A percentile compares a stretch with the other conserved stretches of the same genome.
Evolutionary conservation across 257 asterid species (phyloP).

Genomic region (Scutellaria galericulata): DNA sequence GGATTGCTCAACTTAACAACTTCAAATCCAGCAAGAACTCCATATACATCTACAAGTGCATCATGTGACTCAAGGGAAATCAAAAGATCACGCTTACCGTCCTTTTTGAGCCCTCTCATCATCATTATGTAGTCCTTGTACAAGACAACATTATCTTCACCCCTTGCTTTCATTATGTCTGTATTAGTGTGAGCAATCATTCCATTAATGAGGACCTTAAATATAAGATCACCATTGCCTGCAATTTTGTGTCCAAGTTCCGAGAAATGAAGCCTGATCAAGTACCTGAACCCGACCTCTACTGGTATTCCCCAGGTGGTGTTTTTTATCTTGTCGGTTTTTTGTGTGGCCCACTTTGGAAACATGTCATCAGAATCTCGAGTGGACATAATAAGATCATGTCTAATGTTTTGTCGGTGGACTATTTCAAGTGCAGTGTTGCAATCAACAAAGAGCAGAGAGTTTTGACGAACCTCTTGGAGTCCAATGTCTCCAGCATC

Average conservation of each 20-base stretch:
- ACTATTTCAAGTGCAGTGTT: conserved; percentile 53
- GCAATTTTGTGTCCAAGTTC: conserved; percentile 42
- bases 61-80: conserved; percentile 11
- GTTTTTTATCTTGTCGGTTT: neutral
- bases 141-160: conserved; percentile 33
- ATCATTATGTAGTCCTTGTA: conserved; percentile 49
- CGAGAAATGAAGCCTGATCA: conserved; percentile 63
- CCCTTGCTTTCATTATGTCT: conserved; percentile 40
- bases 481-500: conserved; percentile 2
- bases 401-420: conserved; percentile 39
- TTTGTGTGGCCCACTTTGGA: conserved; percentile 23
- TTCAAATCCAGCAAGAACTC: conserved; percentile 28
- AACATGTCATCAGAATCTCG: conserved; percentile 32
- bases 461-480: conserved; percentile 29
- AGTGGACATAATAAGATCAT: neutral
- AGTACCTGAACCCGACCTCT: conserved; percentile 60
- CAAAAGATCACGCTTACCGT: conserved; percentile 16
- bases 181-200: conserved; percentile 39
- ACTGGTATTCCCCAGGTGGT: conserved; percentile 49
- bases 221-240: conserved; percentile 33
- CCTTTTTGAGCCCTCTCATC: conserved; percentile 23
- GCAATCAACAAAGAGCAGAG: conserved; percentile 45
- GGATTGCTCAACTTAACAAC: conserved; percentile 59
- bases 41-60: conserved; percentile 27
- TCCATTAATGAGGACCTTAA: conserved; percentile 47